These are phyloP conservation scores for Diplodia mutila DNA, from an alignment of 2,329 filamentous ascomycete species.

Conservation along the genomic window DNA sequence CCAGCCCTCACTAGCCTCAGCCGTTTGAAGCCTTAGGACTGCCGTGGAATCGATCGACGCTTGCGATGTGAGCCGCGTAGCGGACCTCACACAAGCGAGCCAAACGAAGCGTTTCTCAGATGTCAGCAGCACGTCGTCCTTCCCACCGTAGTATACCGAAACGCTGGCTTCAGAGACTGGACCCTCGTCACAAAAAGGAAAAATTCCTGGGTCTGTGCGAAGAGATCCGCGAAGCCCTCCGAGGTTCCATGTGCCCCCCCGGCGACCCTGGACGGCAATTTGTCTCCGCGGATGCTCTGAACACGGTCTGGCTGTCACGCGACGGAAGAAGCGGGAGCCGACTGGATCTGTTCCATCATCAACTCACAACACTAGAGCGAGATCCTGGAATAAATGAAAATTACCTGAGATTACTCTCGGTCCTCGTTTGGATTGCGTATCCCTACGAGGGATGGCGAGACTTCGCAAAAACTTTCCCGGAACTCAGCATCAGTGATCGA, in stretches of 20 bases:
- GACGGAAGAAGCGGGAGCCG: background rate
- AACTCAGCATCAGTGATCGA: background rate
- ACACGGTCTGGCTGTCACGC: background rate
- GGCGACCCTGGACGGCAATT: background rate
- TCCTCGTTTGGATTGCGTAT: background rate
- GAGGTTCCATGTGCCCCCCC: background rate
- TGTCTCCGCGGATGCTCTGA: background rate
- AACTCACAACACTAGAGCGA: background rate
- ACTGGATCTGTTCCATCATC: background rate
- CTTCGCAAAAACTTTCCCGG: background rate
- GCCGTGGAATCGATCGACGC: conserved; percentile 5
- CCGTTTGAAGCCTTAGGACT: background rate
- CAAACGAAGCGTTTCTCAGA: background rate
- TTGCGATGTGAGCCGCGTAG: background rate
- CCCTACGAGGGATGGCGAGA: background rate
- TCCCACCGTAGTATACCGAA: background rate
- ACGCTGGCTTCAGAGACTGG: background rate
- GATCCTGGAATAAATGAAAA: background rate
- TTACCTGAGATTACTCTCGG: background rate
- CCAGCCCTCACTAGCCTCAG: background rate
- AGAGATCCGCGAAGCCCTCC: background rate
- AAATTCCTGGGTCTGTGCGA: background rate
- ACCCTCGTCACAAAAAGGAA: conserved; percentile 2
- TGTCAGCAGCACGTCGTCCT: background rate
- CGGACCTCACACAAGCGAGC: too few species aligned